These are phyloP conservation scores for Cryptosporidium xiaoi DNA, from an alignment of 169 alveolate species.

Conservation along the genomic window DNA sequence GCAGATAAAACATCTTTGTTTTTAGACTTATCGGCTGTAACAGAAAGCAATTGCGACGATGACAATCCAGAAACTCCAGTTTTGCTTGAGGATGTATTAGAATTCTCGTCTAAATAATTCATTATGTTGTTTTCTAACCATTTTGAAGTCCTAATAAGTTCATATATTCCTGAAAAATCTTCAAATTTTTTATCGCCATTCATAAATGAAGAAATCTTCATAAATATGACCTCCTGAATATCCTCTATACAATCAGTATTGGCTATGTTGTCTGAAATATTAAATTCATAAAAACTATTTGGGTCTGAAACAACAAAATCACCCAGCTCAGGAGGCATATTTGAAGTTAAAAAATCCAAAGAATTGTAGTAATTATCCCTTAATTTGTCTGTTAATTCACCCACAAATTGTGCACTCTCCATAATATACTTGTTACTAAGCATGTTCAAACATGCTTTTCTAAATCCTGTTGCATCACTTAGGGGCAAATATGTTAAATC, in stretches of 20 bases:
- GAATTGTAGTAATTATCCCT: neutral
- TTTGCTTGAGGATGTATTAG: neutral
- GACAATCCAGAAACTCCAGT: neutral
- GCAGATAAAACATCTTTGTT: no score
- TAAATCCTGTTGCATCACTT: slow-evolving; percentile 40
- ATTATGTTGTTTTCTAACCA: neutral
- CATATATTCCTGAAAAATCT: slow-evolving; percentile 46
- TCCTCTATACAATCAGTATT: slow-evolving; percentile 8
- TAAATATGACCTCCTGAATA: neutral
- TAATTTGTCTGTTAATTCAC: neutral
- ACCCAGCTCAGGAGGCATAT: slow-evolving; percentile 13
- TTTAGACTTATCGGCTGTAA: no score
- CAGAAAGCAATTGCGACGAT: neutral
- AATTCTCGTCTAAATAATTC: neutral
- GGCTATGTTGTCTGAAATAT: neutral
- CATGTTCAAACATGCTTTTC: slow-evolving; percentile 25
- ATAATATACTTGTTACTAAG: neutral
- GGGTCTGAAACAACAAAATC: slow-evolving; percentile 51
- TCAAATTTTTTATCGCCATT: neutral
- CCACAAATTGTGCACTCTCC: neutral
- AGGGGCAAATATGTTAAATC: slow-evolving; percentile 38
- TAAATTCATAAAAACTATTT: slow-evolving; percentile 8
- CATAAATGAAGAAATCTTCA: slow-evolving; percentile 5
- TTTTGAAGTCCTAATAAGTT: neutral
- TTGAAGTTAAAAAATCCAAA: slow-evolving; percentile 16